Base-by-base conservation (phyloP, 495 filamentous ascomycete species). In the Penicillium goetzii region DNA sequence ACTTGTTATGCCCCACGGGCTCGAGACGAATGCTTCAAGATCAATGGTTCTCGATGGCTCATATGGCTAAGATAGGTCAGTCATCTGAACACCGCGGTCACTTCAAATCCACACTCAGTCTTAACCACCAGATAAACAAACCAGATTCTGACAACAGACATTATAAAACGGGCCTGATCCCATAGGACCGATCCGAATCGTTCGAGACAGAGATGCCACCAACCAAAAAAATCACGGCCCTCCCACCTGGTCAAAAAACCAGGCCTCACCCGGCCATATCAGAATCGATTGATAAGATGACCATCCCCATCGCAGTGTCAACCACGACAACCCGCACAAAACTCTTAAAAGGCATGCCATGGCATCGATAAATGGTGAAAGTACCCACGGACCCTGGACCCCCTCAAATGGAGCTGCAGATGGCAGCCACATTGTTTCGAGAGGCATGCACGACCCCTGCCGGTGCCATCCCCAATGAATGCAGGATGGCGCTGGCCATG, bases 341-440 rank as follows among this genome's bases (percentile, higher is more conserved):
- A 26, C 17, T 25, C 19, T 34, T 21, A 55, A 21, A 8, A 32
- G 30, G 30, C 12, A 28, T 41, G 23, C 38, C 36, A 38, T 33
- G 56, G 56, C 56, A 26, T 51, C 45, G 30, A 34, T n/a, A 19
- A 49, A 59, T 38, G 45, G n/a, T 17, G 12, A 33, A 33, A 19
- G 15, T 8, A 33, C 50, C 38, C 58, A 52, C 49, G 26, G 36
- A 23, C 36, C 34, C 15, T 36, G 21, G 10, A 25, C 34, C 36
- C 49, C 45, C 58, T 47, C 43, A 60, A 55, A 55, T 32, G 26
- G 25, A n/a, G 47, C 49, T 58, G 28, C 56, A 61, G 32, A 26
- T 38, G 47, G 14, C 58, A 62, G 62, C 66, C 62, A 68, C 58
- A 54, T 64, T 61, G 61, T 58, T 55, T 64, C 51, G 58, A 58